These are phyloP conservation scores for Curvularia sp. DNA, from an alignment of 2,329 filamentous ascomycete genomes.

Conservation along the genomic window DNA sequence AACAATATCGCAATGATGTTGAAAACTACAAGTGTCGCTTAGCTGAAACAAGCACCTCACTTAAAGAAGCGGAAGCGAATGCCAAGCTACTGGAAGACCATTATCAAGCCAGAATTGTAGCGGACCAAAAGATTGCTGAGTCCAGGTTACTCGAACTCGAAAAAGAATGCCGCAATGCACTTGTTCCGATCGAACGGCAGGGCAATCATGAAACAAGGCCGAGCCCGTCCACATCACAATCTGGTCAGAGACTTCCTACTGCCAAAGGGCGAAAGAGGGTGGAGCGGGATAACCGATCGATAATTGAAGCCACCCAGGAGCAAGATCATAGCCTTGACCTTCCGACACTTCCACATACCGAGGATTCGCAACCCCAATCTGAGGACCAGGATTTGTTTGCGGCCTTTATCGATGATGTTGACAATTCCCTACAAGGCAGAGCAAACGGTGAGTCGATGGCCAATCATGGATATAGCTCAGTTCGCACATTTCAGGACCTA, in stretches of 20 bases:
- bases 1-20: no score
- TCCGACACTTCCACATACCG: not conserved
- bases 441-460: slow-evolving; percentile 7
- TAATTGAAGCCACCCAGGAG: slow-evolving; percentile 7
- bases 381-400: slow-evolving; percentile 8
- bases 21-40: no score
- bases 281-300: slow-evolving; percentile 25
- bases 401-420: slow-evolving; percentile 6
- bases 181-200: no score
- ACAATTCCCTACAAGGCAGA: slow-evolving; percentile 9
- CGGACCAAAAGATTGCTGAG: no score
- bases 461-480: slow-evolving; percentile 9
- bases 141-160: no score
- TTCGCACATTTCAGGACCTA: slow-evolving; percentile 22
- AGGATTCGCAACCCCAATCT: not conserved
- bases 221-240: not conserved
- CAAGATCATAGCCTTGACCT: not conserved
- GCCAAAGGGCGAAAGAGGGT: slow-evolving; percentile 30
- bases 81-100: no score
- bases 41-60: no score
- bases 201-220: no score
- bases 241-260: slow-evolving; percentile 3
- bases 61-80: no score
- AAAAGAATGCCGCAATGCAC: no score
- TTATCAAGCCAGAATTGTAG: no score